phyloP scores from a whole-genome alignment of 2,329 filamentous ascomycete genomes.

The Ceratocystiopsis minuta region DNA sequence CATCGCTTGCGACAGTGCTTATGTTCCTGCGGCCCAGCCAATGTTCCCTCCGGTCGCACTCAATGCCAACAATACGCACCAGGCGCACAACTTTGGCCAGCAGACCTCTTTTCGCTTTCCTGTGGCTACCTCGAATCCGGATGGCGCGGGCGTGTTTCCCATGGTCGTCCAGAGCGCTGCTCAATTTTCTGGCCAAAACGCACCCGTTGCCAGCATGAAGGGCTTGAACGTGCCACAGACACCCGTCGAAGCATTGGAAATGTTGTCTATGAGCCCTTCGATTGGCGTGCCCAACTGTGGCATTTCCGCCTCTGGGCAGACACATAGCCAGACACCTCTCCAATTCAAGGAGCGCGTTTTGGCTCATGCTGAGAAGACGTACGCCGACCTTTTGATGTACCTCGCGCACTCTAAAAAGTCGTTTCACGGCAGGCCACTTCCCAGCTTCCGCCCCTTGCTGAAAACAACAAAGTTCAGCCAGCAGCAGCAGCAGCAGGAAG shows the following conservation, averaged over 20 bases:
- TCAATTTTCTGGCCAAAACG: no score
- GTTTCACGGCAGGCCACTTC: slow-evolving; percentile 20
- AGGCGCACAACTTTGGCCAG: not conserved
- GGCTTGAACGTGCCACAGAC: slow-evolving; percentile 11
- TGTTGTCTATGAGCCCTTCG: slow-evolving; percentile 8
- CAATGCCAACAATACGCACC: not conserved
- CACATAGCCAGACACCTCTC: no score
- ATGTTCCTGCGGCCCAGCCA: slow-evolving; percentile 14
- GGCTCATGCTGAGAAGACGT: slow-evolving; percentile 52
- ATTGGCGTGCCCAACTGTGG: not conserved
- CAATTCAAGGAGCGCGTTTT: slow-evolving; percentile 51
- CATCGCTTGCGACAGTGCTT: slow-evolving; percentile 16
- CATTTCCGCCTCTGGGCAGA: no score
- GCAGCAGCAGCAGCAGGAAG: not conserved
- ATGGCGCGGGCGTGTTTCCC: not conserved
- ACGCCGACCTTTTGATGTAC: slow-evolving; percentile 50
- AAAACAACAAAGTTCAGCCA: slow-evolving; percentile 19
- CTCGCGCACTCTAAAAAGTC: slow-evolving; percentile 41
- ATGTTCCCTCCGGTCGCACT: slow-evolving; percentile 5
- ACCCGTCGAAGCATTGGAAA: slow-evolving; percentile 12
- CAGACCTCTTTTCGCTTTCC: slow-evolving; percentile 1
- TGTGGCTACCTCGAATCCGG: not conserved
- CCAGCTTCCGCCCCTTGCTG: slow-evolving; percentile 15
- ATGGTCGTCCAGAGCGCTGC: no score
- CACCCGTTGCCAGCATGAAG: slow-evolving; percentile 7